phyloP scores from a whole-genome alignment of 305 asterid species.

The Nicotiana rustica region DNA sequence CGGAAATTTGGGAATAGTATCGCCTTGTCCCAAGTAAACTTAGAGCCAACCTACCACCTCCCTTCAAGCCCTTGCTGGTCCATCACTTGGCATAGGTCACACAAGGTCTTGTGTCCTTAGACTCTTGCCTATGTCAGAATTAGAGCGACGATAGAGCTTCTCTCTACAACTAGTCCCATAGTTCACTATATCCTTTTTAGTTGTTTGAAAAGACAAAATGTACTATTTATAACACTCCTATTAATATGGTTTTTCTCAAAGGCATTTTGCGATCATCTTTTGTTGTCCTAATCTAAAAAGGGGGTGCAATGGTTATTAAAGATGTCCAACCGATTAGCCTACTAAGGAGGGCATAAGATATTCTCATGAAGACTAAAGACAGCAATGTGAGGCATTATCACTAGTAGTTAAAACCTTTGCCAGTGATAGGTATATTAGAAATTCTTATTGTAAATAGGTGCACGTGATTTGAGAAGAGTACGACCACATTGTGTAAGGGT shows the following conservation, averaged over 20 bases:
- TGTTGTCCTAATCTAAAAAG: not conserved
- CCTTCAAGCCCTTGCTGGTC: not conserved
- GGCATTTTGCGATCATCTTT: not conserved
- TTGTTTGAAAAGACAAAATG: not conserved
- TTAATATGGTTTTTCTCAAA: not conserved
- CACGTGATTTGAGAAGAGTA: not conserved
- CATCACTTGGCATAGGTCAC: not conserved
- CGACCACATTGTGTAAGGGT: not conserved
- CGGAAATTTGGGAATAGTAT: too few relatives aligned
- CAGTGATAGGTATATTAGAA: not conserved
- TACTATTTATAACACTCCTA: not conserved
- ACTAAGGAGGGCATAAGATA: not conserved
- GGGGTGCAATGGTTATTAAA: not conserved
- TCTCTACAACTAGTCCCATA: not conserved
- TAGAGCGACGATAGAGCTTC: not conserved
- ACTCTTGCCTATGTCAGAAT: not conserved
- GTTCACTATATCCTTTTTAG: not conserved
- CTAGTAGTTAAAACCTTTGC: not conserved
- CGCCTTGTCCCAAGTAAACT: not conserved
- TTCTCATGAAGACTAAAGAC: not conserved
- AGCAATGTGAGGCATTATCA: not conserved
- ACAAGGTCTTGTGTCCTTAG: not conserved
- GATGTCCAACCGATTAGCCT: not conserved
- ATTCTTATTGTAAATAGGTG: constrained; percentile 16
- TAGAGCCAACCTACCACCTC: not conserved